phyloP scores from a whole-genome alignment of 2,329 filamentous ascomycete genomes.

The Aspergillus quadrilineatus region DNA sequence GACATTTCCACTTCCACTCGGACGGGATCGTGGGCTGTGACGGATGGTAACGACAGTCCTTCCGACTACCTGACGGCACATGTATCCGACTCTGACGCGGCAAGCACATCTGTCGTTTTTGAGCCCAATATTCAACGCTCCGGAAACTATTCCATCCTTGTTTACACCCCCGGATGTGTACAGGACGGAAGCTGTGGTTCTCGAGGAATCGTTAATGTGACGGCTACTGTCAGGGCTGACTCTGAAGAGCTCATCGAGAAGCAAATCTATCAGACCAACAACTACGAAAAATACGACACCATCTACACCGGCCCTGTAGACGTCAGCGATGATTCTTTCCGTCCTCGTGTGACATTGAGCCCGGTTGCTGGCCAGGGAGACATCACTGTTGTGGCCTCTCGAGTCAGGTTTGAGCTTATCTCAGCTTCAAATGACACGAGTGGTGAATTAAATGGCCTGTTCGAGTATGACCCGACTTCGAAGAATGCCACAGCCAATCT shows the following conservation, averaged over 20 bases:
- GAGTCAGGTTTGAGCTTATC: constrained; percentile 68
- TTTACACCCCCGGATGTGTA: constrained; percentile 89
- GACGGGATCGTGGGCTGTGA: constrained; percentile 72
- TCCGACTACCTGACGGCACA: constrained; percentile 74
- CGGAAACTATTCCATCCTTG: constrained; percentile 84
- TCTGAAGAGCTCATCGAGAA: constrained; percentile 54
- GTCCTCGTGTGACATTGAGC: constrained; percentile 74
- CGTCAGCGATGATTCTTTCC: constrained; percentile 68
- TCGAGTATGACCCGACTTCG: constrained; percentile 73
- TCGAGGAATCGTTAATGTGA: constrained; percentile 80
- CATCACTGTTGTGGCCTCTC: constrained; percentile 83
- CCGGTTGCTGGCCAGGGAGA: constrained; percentile 61
- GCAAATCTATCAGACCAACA: constrained; percentile 82
- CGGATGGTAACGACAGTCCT: constrained; percentile 65
- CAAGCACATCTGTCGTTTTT: constrained; percentile 64
- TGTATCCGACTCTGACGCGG: constrained; percentile 57
- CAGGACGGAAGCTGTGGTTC: constrained; percentile 73
- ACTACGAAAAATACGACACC: constrained; percentile 94
- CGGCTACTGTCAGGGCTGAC: constrained; percentile 60
- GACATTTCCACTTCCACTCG: constrained; percentile 65
- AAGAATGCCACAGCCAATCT: constrained; percentile 62
- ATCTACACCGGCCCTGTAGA: constrained; percentile 86
- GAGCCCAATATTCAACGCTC: constrained; percentile 80
- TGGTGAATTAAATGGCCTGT: constrained; percentile 83
- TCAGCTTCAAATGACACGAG: constrained; percentile 64